Conservation (phyloP, 768 basidiomycete species). For the Lactarius sanguifluus region DNA sequence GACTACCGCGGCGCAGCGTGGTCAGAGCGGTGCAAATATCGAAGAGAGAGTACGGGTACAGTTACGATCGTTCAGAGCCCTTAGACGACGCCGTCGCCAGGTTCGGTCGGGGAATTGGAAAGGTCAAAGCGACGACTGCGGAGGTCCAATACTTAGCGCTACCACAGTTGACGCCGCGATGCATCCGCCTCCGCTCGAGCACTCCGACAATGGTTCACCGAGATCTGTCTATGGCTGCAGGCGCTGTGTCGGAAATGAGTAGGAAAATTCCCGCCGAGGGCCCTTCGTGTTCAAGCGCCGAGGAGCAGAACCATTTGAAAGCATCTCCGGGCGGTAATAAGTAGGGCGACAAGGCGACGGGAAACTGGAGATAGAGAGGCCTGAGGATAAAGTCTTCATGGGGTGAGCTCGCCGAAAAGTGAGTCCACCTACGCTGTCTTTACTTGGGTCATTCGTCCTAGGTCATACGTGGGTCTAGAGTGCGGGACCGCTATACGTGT, state of each 20-base stretch:
- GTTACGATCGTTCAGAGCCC: neutral
- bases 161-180: constrained; percentile 13
- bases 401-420: neutral
- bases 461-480: neutral
- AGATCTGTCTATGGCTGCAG: neutral
- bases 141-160: neutral
- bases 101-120: neutral
- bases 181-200: constrained; percentile 5
- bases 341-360: neutral
- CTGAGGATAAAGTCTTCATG: neutral
- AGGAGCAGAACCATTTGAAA: neutral
- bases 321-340: neutral
- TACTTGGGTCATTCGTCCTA: neutral
- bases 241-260: constrained; percentile 13
- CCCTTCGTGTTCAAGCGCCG: neutral
- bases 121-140: neutral
- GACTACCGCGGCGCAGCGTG: neutral
- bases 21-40: neutral
- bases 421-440: neutral
- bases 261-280: neutral
- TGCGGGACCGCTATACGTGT: neutral
- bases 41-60: neutral
- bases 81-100: neutral
- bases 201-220: constrained; percentile 2
- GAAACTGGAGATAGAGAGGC: neutral